These are phyloP conservation scores for Arthrobotrys pseudoclavata DNA, from an alignment of 2,329 filamentous ascomycete species.

Conservation along the genomic window DNA sequence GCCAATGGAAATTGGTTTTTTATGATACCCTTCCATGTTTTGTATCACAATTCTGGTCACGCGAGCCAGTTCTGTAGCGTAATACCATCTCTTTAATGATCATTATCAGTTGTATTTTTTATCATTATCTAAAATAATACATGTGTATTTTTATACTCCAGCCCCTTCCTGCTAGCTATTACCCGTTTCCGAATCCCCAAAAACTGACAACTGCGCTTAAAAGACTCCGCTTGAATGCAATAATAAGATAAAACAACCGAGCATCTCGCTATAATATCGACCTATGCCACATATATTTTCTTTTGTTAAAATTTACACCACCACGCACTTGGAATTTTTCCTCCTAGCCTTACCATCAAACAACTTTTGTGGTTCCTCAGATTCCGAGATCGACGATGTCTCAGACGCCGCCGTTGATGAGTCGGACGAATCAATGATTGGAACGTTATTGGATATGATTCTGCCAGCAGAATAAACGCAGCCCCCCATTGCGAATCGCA, in stretches of 20 bases:
- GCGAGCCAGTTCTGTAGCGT: not conserved
- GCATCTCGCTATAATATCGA: not conserved
- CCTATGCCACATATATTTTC: not conserved
- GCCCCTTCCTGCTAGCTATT: not conserved
- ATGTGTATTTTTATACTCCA: not conserved
- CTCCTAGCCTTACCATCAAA: conserved; percentile 12
- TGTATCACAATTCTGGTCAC: not conserved
- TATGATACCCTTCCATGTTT: conserved; percentile 10
- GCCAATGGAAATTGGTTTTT: not conserved
- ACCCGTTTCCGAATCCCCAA: conserved; percentile 4
- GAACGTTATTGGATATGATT: conserved; percentile 64
- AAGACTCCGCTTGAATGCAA: conserved; percentile 44
- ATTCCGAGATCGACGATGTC: conserved; percentile 43
- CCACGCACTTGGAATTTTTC: conserved; percentile 39
- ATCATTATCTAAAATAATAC: conserved; percentile 3
- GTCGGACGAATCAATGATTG: conserved; percentile 42
- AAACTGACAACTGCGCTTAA: conserved; percentile 7
- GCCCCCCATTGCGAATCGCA: conserved; percentile 73
- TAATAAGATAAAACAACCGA: not conserved
- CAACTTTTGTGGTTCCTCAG: conserved; percentile 12
- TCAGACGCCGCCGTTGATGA: conserved; percentile 36
- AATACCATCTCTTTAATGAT: not conserved
- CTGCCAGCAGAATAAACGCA: conserved; percentile 72
- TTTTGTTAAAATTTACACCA: conserved; percentile 25
- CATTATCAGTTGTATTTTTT: not conserved